Base-by-base conservation (phyloP, 345 rosid species). In the Abelmoschus esculentus region DNA sequence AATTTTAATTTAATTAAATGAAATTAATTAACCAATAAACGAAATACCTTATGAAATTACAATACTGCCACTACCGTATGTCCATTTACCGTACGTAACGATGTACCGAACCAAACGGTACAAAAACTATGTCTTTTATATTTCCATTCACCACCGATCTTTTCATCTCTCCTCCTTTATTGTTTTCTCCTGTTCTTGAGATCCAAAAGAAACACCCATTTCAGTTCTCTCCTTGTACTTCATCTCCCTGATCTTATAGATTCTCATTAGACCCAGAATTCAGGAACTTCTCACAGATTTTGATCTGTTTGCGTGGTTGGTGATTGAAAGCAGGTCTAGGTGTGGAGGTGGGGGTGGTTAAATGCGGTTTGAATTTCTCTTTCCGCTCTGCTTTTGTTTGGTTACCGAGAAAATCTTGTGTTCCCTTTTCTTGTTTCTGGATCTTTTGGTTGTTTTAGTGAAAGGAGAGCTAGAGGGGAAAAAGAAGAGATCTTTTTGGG, bases 191-290 rank as follows among this genome's bases (percentile, higher is more conserved):
- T 44, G 6, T 65, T 32, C 22, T 65, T 13, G 53, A 65, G 69
- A 65, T 65, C 69, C 55, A 46, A 26, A 46, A 22, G 18, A 44
- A 46, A 26, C 55, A 26, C 55, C 66, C 55, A 46, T 65, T 65
- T 26, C 7, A 65, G 69, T 13, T 46, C 69, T 65, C 69, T 26
- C 46, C 12, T 47, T 65, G 47, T 65, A 46, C 38, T 65, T 65
- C 11, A 65, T 65, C 55, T 65, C 26, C 36, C 22, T 7, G 55
- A 46, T 65, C 55, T 65, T 65, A 28, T 32, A 46, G 12, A 13
- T 46, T 65, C 14, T 28, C 56, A 65, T 42, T 7, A 65, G 69
- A 46, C 69, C 69, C 69, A 65, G 69, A 65, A 46, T 44, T 65
- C 69, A 65, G 69, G 11, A 44, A 65, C 55, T 44, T 46, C 3